Evolutionary conservation across 176 grass and related monocot species (phyloP), one percentile per base, ranked within the genome.

Genomic region (Zoysia japonica): DNA sequence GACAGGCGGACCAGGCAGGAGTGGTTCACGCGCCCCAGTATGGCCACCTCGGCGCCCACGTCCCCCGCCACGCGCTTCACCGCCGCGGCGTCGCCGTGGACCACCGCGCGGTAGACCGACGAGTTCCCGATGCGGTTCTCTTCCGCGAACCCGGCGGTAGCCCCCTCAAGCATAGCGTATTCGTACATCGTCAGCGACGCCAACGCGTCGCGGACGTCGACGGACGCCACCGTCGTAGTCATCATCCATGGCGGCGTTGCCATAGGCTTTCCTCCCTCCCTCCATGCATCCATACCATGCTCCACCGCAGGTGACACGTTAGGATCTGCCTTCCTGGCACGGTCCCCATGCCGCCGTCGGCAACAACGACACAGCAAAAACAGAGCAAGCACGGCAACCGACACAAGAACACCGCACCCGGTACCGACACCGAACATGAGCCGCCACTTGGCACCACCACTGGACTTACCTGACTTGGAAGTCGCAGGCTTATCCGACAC

Each of bases 11-110:
- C 12, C 54, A 57, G 17, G 3, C 54, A 13, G 12, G 78, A 75
- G 74, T 91, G 89, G 74, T 83, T 91, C 20, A 85, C 56, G n/a
- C 85, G 78, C 44, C 87, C 82, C 53, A 85, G 80, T n/a, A 91
- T 50, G 12, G 78, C 74, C 72, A 91, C 87, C 89, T 91, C 89
- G 8, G 56, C 81, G 38, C 82, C 82, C 35, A 83, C 78, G 71
- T 88, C 89, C 1, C 89, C 82, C 42, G 69, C 74, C 16, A 91
- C 75, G 47, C 85, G 77, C 82, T 83, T 88, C 45, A 88, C 63
- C 47, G 86, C 90, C 11, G 78, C 82, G 5, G 17, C 67, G 66
- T 86, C 82, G 48, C 89, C 82, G 71, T 86, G 76, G 86, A 92
- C 88, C 45, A 78, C 76, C 42, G 78, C 89, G 45, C 73, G 69